phyloP scores from a whole-genome alignment of 1,139 yeast species.

The Arxiozyma telluris region DNA sequence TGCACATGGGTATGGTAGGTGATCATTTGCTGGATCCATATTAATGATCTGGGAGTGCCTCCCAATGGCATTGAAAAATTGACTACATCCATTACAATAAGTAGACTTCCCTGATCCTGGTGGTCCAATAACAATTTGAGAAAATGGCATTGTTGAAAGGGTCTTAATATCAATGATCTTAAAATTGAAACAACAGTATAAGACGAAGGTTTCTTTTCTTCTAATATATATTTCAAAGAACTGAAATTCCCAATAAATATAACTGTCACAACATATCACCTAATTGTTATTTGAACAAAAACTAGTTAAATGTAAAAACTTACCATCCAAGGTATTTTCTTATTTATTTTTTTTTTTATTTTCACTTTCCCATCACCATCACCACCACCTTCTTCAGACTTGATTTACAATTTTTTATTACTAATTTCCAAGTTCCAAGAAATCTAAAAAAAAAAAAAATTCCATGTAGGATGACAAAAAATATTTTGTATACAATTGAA shows the following conservation, averaged over 20 bases:
- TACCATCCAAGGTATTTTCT: too few species aligned
- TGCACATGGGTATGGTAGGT: slow-evolving; percentile 69
- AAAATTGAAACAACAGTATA: too few species aligned
- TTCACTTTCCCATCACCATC: not conserved
- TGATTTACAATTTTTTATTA: not conserved
- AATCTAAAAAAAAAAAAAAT: too few species aligned
- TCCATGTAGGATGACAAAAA: too few species aligned
- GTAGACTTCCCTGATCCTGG: slow-evolving; percentile 98
- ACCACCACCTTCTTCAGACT: too few species aligned
- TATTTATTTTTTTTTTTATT: too few species aligned
- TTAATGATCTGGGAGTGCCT: slow-evolving; percentile 75
- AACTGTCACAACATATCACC: not conserved
- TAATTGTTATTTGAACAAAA: too few species aligned
- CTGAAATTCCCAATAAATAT: not conserved
- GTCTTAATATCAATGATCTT: not conserved
- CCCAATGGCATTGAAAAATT: slow-evolving; percentile 89
- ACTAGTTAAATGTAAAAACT: not conserved
- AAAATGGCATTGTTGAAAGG: slow-evolving; percentile 48
- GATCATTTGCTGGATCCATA: slow-evolving; percentile 92
- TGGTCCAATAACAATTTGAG: slow-evolving; percentile 92
- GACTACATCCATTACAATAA: slow-evolving; percentile 84
- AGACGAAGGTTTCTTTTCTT: not conserved
- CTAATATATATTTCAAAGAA: not conserved
- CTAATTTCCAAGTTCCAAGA: too few species aligned
- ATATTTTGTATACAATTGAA: too few species aligned